These are phyloP conservation scores for Astrothelium macrocarpum DNA, from an alignment of 495 filamentous ascomycete genomes.

Conservation along the genomic window DNA sequence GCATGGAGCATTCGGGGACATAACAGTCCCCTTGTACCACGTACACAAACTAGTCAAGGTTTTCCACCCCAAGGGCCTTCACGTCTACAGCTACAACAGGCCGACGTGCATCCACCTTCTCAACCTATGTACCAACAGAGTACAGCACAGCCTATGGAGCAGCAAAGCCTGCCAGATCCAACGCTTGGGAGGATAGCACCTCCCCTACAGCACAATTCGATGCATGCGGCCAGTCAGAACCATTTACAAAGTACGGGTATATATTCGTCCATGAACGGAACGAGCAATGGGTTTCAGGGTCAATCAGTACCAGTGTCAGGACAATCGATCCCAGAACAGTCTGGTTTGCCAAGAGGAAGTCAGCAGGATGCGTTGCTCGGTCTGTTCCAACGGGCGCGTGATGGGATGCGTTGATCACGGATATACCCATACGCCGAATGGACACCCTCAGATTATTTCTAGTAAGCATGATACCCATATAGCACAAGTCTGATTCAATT, in stretches of 20 bases:
- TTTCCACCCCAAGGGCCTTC: neutral
- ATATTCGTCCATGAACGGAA: neutral
- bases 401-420: neutral
- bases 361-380: neutral
- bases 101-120: neutral
- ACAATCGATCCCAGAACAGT: neutral
- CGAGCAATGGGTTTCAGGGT: neutral
- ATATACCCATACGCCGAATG: neutral
- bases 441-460: neutral
- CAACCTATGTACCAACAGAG: conserved; percentile 10
- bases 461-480: neutral
- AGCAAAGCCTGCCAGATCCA: neutral
- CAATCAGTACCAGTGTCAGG: neutral
- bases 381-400: neutral
- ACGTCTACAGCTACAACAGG: neutral
- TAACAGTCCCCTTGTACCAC: conserved; percentile 26
- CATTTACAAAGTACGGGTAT: neutral
- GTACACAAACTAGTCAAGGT: neutral
- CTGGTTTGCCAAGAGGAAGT: neutral
- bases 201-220: neutral
- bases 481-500: neutral
- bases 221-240: neutral
- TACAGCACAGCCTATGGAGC: conserved; percentile 3
- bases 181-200: neutral
- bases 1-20: conserved; percentile 41